Evolutionary conservation across 176 grass and related monocot genomes (phyloP).

Genomic region (Zizania latifolia): DNA sequence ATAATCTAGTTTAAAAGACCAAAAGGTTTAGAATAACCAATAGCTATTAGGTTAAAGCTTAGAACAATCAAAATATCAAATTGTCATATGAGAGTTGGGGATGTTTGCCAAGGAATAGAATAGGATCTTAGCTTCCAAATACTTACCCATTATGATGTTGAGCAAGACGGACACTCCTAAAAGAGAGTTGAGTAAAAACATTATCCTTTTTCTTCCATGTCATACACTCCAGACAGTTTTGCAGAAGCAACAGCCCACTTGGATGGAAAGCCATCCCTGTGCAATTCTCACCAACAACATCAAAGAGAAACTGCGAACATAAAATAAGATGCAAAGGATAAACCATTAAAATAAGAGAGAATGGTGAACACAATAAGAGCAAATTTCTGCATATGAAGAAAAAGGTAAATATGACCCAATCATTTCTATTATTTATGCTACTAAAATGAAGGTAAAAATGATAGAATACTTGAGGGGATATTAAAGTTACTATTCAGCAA

Average conservation of each 20-base stretch:
- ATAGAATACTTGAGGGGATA: too few species aligned
- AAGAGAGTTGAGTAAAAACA: neutral
- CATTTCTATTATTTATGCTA: neutral
- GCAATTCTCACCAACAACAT: conserved; percentile 21
- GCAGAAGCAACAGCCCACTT: conserved; percentile 31
- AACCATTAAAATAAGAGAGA: neutral
- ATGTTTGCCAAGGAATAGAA: neutral
- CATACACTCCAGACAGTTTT: conserved; percentile 22
- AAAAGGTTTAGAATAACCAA: neutral
- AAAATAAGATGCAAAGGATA: neutral
- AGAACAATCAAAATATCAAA: neutral
- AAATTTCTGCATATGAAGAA: neutral
- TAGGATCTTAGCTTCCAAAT: neutral
- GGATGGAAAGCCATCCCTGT: conserved; percentile 23
- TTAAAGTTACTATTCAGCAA: too few species aligned
- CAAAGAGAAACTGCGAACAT: conserved; percentile 40
- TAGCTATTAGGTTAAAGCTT: neutral
- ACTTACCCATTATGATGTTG: conserved; percentile 44
- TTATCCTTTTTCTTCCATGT: neutral
- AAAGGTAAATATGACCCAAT: neutral
- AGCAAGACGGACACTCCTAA: conserved; percentile 20
- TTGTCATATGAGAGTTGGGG: neutral
- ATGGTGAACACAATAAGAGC: neutral
- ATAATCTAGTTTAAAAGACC: neutral
- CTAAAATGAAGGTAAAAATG: too few species aligned